These are phyloP conservation scores for Lojkania enalia DNA, from an alignment of 2,329 filamentous ascomycete genomes.

Conservation along the genomic window DNA sequence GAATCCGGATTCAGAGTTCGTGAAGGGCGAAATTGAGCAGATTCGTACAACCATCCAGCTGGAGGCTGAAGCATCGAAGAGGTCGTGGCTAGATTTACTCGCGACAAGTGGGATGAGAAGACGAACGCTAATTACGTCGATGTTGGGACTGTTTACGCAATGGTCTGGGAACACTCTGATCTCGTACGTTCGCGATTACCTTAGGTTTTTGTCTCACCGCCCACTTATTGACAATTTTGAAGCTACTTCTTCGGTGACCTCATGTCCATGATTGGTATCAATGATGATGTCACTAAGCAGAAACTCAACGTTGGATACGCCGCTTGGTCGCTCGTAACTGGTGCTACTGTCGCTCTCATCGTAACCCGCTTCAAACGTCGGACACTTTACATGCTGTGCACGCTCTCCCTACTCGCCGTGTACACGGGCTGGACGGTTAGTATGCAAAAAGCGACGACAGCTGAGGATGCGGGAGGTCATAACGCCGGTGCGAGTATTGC, in stretches of 20 bases:
- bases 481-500: slow-evolving; percentile 47
- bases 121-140: slow-evolving; percentile 62
- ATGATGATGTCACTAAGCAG: slow-evolving; percentile 32
- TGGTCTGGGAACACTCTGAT: slow-evolving; percentile 66
- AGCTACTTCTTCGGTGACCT: slow-evolving; percentile 64
- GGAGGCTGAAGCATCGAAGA: slow-evolving; percentile 54
- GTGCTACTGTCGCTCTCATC: slow-evolving; percentile 56
- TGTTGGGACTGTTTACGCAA: slow-evolving; percentile 66
- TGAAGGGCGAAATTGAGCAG: slow-evolving; percentile 66
- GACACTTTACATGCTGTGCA: slow-evolving; percentile 54
- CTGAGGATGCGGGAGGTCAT: slow-evolving; percentile 20
- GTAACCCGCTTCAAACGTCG: slow-evolving; percentile 59
- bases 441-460: slow-evolving; percentile 52
- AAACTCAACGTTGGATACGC: slow-evolving; percentile 58
- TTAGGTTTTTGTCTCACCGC: no score
- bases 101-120: slow-evolving; percentile 64
- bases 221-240: no score
- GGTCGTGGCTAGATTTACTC: slow-evolving; percentile 62
- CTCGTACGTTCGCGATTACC: slow-evolving; percentile 26
- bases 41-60: slow-evolving; percentile 64
- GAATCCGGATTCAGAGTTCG: slow-evolving; percentile 58
- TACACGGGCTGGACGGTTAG: slow-evolving; percentile 45
- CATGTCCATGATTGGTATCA: slow-evolving; percentile 63
- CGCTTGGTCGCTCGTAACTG: slow-evolving; percentile 61
- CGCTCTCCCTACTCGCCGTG: slow-evolving; percentile 28